Evolutionary conservation across 805 yeast genomes (phyloP), one percentile per base, ranked within the genome.

Genomic region (Candida broadrunensis): DNA sequence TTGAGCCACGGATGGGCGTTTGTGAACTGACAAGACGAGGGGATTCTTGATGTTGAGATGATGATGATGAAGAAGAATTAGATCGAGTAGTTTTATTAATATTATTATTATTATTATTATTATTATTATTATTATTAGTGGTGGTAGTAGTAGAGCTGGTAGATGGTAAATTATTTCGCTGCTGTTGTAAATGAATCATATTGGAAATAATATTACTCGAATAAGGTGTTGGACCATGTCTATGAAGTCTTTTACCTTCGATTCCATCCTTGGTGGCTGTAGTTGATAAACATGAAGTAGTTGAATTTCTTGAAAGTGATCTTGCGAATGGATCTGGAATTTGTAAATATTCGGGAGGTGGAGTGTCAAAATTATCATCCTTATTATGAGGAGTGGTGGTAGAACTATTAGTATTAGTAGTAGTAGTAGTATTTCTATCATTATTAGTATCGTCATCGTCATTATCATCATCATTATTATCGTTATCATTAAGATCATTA

Each of bases 231-330:
- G 68, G 70, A 0, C 71, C 70, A 20, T 55, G 56, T 35, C 81
- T 62, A 49, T 72, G 78, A 33, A 78, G 65, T 36, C 75, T 61
- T 44, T 76, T 74, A 4, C 89, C 89, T 53, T 83, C 87, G 3
- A 82, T 58, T 0, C 89, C 88, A 56, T 83, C 88, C 49, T 83
- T 83, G 14, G 86, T 81, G 17, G 88, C 88, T 4, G 84, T 81
- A 30, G 83, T 80, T 0, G 88, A 81, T n/a, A 83, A 55, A 25
- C 85, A 83, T 1, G 87, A 80, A 0, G 85, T 78, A 15, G 76
- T 74, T 18, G 85, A 78, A 35, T 75, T 73, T 36, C 87, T 69
- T 0, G 87, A 81, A 16, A 77, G 53, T 0, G 85, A 83, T 33
- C 86, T 67, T 1, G 86, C 78, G 25, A 50, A 46, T 5, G 60